Evolutionary conservation across 2,329 filamentous ascomycete species (phyloP), one percentile per base, ranked within the genome.

Genomic region (Pyrenochaeta sp.): DNA sequence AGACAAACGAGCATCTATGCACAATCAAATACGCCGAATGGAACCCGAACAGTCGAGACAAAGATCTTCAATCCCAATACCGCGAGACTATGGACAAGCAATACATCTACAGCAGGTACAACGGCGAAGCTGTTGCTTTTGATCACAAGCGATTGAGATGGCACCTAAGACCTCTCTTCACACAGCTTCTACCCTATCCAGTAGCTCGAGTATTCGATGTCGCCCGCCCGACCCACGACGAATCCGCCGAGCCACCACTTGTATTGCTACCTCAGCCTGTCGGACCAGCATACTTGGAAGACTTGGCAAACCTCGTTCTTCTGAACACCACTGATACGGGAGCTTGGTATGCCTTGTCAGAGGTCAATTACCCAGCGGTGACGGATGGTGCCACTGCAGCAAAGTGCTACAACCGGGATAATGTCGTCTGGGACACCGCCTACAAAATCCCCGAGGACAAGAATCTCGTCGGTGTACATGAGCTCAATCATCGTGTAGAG

Each of bases 21-120:
- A 96, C 90, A 0, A 83, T 99, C 57, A 92, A 85, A 55, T 99
- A 95, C 66, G 88, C 90, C 8, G 94, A 99, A 69, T 99, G 94
- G 94, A 86, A 85, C 0, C 89, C 92, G 10, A 99, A 99, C 71
- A 95, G 88, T 46, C 89, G 86, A 48, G 93, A 99, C 70, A 83
- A 83, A 52, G 94, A 99, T 67, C 83, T 99, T 6, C 86, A 90
- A 60, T 83, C 83, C 35, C 90, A 97, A 65, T 94, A 97, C 63
- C 82, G 81, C 10, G 74, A 78, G 8, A 90, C 91, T 1, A 86
- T 92, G 66, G 92, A 97, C 68, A 86, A 89, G 56, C 88, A 88
- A 49, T 96, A 97, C 72, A 87, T 97, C 36, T 93, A 93, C 55
- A 90, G 87, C 55, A 85, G 86, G 58, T 89, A 91, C 60, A 89